phyloP scores from a whole-genome alignment of 179 eudicot species.

The Nepenthes alata region DNA sequence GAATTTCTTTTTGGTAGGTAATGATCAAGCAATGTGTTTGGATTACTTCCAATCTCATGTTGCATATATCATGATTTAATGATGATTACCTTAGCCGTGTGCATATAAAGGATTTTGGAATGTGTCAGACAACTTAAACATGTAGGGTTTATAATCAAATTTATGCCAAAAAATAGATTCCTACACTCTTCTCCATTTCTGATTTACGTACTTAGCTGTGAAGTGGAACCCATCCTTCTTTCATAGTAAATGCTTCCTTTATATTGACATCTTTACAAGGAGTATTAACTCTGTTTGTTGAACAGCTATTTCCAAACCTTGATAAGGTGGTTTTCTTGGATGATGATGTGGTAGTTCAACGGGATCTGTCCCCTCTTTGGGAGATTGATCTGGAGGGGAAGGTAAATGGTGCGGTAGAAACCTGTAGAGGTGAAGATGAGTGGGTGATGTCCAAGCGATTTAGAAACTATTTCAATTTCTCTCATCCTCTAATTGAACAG shows the following conservation, averaged over 20 bases:
- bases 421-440: constrained; percentile 83
- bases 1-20: no score
- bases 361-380: constrained; percentile 88
- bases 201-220: not conserved
- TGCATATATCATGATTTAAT: no score
- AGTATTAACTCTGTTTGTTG: constrained; percentile 4
- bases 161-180: no score
- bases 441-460: constrained; percentile 97
- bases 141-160: no score
- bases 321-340: constrained; percentile 93
- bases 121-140: no score
- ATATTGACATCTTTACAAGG: not conserved
- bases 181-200: no score
- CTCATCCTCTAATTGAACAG: constrained; percentile 74
- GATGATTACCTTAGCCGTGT: no score
- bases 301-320: constrained; percentile 85
- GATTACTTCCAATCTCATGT: no score
- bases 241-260: not conserved
- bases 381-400: constrained; percentile 79
- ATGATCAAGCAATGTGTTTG: no score
- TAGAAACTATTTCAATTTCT: constrained; percentile 85
- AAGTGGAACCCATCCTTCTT: no score
- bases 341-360: constrained; percentile 90
- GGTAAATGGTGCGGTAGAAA: constrained; percentile 98
- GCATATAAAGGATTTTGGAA: no score